These are phyloP conservation scores for Abortiporus biennis DNA, from an alignment of 1,284 basidiomycete genomes.

Conservation along the genomic window DNA sequence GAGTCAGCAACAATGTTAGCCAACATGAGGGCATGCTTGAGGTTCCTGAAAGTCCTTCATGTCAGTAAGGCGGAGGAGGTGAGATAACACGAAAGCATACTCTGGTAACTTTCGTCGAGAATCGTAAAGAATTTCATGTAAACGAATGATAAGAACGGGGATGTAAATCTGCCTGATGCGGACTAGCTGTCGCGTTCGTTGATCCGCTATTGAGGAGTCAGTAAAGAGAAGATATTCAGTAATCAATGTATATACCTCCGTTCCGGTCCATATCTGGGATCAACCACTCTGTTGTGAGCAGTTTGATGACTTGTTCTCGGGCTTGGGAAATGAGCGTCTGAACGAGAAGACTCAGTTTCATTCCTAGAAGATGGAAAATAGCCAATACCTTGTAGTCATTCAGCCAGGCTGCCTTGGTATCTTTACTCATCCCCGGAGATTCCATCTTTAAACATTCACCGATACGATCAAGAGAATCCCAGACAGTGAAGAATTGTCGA, in stretches of 20 bases:
- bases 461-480: conserved; percentile 54
- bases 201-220: conserved; percentile 35
- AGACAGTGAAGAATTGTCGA: conserved; percentile 66
- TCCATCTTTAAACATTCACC: conserved; percentile 52
- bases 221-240: neutral
- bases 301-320: conserved; percentile 51
- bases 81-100: conserved; percentile 39
- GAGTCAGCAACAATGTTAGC: conserved; percentile 87
- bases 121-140: conserved; percentile 72
- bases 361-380: neutral
- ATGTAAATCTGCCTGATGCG: conserved; percentile 87
- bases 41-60: conserved; percentile 49
- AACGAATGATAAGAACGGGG: conserved; percentile 84
- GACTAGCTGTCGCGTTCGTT: conserved; percentile 62
- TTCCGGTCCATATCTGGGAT: conserved; percentile 42
- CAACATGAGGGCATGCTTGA: conserved; percentile 75
- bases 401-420: conserved; percentile 56
- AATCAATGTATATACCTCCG: conserved; percentile 7
- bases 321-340: conserved; percentile 55
- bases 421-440: conserved; percentile 46
- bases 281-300: conserved; percentile 76
- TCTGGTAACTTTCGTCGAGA: conserved; percentile 61
- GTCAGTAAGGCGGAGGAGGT: conserved; percentile 1
- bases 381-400: conserved; percentile 50
- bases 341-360: conserved; percentile 3